Evolutionary conservation across 805 yeast genomes (phyloP), one percentile per base, ranked within the genome.

Genomic region (Nakazawaea molendinolei): DNA sequence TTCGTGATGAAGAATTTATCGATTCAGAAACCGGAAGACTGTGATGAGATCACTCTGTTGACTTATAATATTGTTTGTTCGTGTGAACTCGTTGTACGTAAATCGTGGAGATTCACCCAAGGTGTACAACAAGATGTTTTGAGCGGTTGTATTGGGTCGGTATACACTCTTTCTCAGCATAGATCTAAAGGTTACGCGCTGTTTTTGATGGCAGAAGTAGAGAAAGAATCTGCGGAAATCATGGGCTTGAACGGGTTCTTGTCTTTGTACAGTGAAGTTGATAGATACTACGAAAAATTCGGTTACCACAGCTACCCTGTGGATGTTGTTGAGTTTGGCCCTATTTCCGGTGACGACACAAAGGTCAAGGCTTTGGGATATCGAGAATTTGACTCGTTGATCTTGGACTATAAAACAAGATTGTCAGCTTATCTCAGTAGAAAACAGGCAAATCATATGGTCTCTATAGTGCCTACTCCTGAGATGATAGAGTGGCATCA

Each of bases 251-350:
- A 52, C 18, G 53, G 53, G 17, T 53, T 65, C 21, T 53, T 66
- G 20, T 61, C 63, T 27, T 63, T 86, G 33, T 85, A 83, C 67
- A 80, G 90, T 44, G 92, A 79, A 32, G 75, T 83, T n/a, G 89
- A 82, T 12, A 68, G 65, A 20, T 84, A 70, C 46, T 86, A 86
- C 53, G 59, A 65, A 26, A 60, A 65, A 43, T 74, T 79, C 43
- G 95, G 87, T 0, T 82, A 73, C 51, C 59, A 51, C n/a, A 46
- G 51, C 29, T 39, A 42, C 26, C 46, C 36, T 4, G 36, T 37
- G n/a, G 24, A n/a, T 17, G 36, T 31, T 27, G n/a, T 9, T 4
- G 27, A 18, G 5, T 10, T 36, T 8, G 25, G 24, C 21, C 36
- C 36, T 8, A 6, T 5, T 13, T 5, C 13, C 16, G 10, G 6